phyloP scores from a whole-genome alignment of 192 early-diverging fungal genomes.

The Gonapodya prolifera region DNA sequence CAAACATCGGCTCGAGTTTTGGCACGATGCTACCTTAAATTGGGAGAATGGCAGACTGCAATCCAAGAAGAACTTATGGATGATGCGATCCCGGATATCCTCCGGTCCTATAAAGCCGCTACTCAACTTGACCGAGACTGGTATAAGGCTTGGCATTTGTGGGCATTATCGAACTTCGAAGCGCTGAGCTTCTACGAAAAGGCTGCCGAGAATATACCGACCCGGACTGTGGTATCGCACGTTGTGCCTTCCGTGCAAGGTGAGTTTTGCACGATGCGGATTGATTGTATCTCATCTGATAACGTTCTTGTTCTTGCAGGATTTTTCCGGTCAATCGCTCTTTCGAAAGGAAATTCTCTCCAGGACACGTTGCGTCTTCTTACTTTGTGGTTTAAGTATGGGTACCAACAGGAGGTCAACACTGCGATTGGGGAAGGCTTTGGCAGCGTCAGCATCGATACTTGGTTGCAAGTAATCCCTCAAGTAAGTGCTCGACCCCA shows the following conservation, averaged over 20 bases:
- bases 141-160: conserved; percentile 97
- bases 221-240: conserved; percentile 35
- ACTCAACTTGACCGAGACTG: conserved; percentile 80
- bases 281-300: neutral
- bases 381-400: conserved; percentile 94
- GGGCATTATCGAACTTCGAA: conserved; percentile 89
- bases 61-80: conserved; percentile 36
- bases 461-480: conserved; percentile 96
- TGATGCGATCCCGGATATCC: conserved; percentile 50
- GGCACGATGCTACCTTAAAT: conserved; percentile 80
- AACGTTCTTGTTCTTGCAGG: conserved; percentile 24
- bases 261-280: conserved; percentile 3
- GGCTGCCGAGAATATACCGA: conserved; percentile 28
- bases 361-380: conserved; percentile 89
- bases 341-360: conserved; percentile 72
- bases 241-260: conserved; percentile 78
- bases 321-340: conserved; percentile 83
- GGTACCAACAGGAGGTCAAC: conserved; percentile 73
- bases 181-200: conserved; percentile 64
- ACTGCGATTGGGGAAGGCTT: conserved; percentile 70
- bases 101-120: conserved; percentile 69
- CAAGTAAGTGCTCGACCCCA: conserved; percentile 33
- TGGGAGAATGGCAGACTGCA: conserved; percentile 81
- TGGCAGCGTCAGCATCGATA: conserved; percentile 70
- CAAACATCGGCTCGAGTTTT: conserved; percentile 21